Evolutionary conservation across 2,329 filamentous ascomycete genomes (phyloP).

Genomic region (Aureobasidium sp.): DNA sequence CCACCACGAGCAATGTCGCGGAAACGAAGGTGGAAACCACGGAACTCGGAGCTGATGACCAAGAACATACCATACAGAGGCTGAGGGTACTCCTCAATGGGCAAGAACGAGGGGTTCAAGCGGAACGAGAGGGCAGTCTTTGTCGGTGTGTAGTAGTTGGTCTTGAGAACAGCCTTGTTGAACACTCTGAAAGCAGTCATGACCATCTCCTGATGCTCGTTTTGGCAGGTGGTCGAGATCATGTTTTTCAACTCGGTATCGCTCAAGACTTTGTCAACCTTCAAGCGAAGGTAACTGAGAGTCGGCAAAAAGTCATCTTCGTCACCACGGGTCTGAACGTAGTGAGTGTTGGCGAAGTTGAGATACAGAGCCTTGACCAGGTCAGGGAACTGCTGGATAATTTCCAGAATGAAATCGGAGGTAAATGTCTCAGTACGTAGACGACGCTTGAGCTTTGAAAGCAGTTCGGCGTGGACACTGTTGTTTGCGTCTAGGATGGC

Average conservation of each 20-base stretch:
- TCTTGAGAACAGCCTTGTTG: constrained; percentile 90
- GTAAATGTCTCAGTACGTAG: constrained; percentile 96
- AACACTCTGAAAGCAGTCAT: constrained; percentile 95
- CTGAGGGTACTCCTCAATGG: constrained; percentile 84
- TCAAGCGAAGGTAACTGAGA: constrained; percentile 57
- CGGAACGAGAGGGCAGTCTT: constrained; percentile 98
- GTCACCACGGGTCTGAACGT: constrained; percentile 56
- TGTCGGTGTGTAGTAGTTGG: constrained; percentile 94
- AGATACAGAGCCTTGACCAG: constrained; percentile 84
- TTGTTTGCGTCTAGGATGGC: constrained; percentile 74
- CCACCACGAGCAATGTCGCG: constrained; percentile 93
- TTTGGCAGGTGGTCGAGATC: constrained; percentile 71
- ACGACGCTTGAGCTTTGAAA: constrained; percentile 91
- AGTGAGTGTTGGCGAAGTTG: constrained; percentile 83
- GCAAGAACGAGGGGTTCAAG: constrained; percentile 80
- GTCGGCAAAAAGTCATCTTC: constrained; percentile 63
- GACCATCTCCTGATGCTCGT: constrained; percentile 96
- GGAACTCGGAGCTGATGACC: constrained; percentile 91
- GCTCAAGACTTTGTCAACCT: constrained; percentile 65
- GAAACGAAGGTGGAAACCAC: constrained; percentile 96
- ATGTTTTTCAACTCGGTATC: constrained; percentile 65
- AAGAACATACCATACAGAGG: constrained; percentile 97
- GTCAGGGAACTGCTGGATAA: constrained; percentile 82
- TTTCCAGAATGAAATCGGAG: constrained; percentile 94
- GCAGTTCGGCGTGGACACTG: constrained; percentile 74